phyloP scores from a whole-genome alignment of 805 yeast genomes.

The Nakazawaea ambrosiae region DNA sequence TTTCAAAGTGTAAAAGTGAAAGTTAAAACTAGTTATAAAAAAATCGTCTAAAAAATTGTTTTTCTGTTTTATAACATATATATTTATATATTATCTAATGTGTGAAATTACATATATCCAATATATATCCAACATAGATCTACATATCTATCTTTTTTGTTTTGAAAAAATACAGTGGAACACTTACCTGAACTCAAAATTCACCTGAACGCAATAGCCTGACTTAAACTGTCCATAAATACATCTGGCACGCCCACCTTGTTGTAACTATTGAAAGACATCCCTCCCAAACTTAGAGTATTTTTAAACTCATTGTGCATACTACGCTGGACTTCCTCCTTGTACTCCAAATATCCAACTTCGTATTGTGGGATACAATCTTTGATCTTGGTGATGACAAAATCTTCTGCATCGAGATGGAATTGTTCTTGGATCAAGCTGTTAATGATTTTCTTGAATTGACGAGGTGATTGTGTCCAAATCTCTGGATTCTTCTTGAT shows the following conservation, averaged over 20 bases:
- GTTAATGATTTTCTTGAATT: constrained; percentile 6
- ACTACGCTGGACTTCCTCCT: constrained; percentile 25
- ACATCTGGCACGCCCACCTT: constrained; percentile 92
- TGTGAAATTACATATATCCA: no score
- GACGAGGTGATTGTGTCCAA: constrained; percentile 6
- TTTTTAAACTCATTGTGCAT: constrained; percentile 29
- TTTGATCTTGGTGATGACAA: constrained; percentile 22
- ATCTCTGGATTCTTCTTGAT: constrained; percentile 5
- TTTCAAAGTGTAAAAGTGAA: no score
- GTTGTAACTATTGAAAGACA: constrained; percentile 50
- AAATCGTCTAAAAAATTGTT: no score
- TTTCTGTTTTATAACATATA: no score
- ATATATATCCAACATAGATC: no score
- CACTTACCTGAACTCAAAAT: no score
- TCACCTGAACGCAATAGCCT: constrained; percentile 38
- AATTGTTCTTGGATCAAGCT: constrained; percentile 24
- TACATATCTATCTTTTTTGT: no score
- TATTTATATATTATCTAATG: no score
- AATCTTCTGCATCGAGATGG: constrained; percentile 23
- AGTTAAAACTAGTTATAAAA: no score
- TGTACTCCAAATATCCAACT: constrained; percentile 55
- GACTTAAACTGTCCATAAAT: constrained; percentile 53
- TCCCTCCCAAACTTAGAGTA: constrained; percentile 63
- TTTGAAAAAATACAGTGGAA: no score
- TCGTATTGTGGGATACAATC: constrained; percentile 75